A percentile compares a stretch with the other conserved stretches of the same genome.
phyloP scores from a whole-genome alignment of 495 filamentous ascomycete species.

The Trypethelium eluteriae region DNA sequence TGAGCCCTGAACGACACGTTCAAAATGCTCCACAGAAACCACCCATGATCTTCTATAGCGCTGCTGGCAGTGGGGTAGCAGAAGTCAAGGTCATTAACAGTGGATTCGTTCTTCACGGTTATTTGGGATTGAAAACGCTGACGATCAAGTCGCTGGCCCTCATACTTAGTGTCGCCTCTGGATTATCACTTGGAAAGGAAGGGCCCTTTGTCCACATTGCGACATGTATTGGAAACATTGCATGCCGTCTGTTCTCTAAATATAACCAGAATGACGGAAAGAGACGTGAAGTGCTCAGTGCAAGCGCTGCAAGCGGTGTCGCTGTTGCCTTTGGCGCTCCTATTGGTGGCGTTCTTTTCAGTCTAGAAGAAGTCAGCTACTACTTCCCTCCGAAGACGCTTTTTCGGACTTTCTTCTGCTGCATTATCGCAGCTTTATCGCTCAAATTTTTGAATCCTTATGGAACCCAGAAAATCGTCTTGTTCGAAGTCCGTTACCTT shows the following conservation, averaged over 20 bases:
- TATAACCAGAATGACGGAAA: constrained; percentile 91
- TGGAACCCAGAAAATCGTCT: constrained; percentile 89
- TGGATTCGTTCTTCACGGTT: constrained; percentile 94
- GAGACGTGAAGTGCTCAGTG: constrained; percentile 84
- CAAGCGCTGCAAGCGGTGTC: constrained; percentile 85
- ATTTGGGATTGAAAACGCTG: constrained; percentile 82
- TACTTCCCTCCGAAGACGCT: constrained; percentile 98
- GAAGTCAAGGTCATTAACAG: constrained; percentile 97
- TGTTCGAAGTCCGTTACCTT: constrained; percentile 90
- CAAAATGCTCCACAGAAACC: constrained; percentile 38
- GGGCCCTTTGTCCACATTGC: constrained; percentile 97
- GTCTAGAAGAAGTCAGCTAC: constrained; percentile 91
- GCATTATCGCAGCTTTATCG: constrained; percentile 83
- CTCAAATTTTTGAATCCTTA: constrained; percentile 95
- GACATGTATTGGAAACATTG: constrained; percentile 91
- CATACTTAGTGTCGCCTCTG: constrained; percentile 83
- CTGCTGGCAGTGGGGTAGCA: constrained; percentile 91
- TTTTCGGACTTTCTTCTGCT: constrained; percentile 97
- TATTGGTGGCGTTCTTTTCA: constrained; percentile 58
- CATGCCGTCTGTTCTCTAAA: constrained; percentile 83
- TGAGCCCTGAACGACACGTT: constrained; percentile 26
- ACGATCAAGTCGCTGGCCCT: constrained; percentile 77
- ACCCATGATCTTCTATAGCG: constrained; percentile 89
- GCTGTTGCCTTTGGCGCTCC: constrained; percentile 93
- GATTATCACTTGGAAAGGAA: constrained; percentile 90